phyloP scores from a whole-genome alignment of 148 eudicot genomes.

The Dianthus caryophyllus region DNA sequence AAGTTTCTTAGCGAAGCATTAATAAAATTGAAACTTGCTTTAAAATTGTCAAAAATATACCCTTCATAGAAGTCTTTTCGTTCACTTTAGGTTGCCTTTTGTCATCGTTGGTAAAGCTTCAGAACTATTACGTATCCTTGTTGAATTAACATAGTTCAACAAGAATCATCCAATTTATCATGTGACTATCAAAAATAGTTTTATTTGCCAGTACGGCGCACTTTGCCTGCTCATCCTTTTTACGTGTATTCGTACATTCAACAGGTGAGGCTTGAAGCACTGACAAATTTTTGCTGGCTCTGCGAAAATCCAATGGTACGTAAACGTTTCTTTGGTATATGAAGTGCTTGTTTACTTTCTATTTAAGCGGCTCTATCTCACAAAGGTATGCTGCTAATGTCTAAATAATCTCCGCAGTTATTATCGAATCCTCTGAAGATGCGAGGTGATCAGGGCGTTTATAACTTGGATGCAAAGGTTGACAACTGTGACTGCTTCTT shows the following conservation, averaged over 20 bases:
- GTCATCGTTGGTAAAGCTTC: no score
- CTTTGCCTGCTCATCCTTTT: not conserved
- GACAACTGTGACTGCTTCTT: not conserved
- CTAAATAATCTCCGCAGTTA: conserved; percentile 36
- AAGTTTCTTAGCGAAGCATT: no score
- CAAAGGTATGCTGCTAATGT: not conserved
- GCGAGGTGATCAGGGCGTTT: conserved; percentile 74
- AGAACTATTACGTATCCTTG: no score
- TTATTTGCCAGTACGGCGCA: not conserved
- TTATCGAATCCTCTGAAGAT: conserved; percentile 54
- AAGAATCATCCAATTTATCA: no score
- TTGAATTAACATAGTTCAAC: no score
- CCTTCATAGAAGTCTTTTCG: no score
- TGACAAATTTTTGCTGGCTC: conserved; percentile 33
- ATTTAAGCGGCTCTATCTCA: not conserved
- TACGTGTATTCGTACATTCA: conserved; percentile 1
- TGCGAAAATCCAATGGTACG: conserved; percentile 31
- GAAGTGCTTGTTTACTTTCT: not conserved
- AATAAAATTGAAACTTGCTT: no score
- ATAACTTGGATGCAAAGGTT: conserved; percentile 69
- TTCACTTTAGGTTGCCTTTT: no score
- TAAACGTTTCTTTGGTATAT: not conserved
- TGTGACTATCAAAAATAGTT: no score
- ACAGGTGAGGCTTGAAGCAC: conserved; percentile 30
- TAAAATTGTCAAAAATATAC: no score